Base-by-base conservation (phyloP, 495 filamentous ascomycete species). In the Chaetomium tenue region DNA sequence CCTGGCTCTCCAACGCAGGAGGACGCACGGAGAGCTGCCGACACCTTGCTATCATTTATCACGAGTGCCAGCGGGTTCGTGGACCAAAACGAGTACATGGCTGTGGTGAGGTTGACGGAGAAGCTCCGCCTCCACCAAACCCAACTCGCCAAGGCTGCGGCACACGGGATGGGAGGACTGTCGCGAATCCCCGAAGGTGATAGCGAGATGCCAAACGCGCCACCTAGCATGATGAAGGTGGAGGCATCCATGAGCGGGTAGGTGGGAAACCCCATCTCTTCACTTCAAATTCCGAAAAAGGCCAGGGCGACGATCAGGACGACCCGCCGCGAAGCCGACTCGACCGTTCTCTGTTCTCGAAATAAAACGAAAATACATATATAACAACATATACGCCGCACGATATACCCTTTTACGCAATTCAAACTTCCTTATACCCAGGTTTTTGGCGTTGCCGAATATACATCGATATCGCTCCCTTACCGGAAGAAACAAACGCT, bases 11-110 rank as follows among this genome's bases (percentile, higher is more conserved):
- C 93, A 0, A 93, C 90, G 0, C 91, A 92, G 71, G 94, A 97
- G 65, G 93, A 98, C 72, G 94, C 94, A 0, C 82, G 88, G 30
- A 84, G 85, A 42, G 95, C 94, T 2, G 82, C 97, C 23, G 92
- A 97, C 70, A 84, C 93, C 15, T 83, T 98, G 1, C 85, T 96
- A 77, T 89, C 81, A 59, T 98, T 92, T 74, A 90, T 97, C 75
- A 83, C 90, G 66, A 85, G 88, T 52, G 87, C 84, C 2, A 86
- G 84, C 1, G 84, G 87, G 0, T 84, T 88, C 23, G 82, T 90
- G 48, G 89, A 93, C 70, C 88, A 91, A 37, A 87, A 92, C 72
- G 94, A 98, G 65, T 95, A 89, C 74, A 66, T 92, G 58, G 86
- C 87, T 39, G 89, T 98, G 57, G 84, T 90, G 9, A 93, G 91